phyloP scores from a whole-genome alignment of 2,329 filamentous ascomycete species.

The Fusarium buxicola region DNA sequence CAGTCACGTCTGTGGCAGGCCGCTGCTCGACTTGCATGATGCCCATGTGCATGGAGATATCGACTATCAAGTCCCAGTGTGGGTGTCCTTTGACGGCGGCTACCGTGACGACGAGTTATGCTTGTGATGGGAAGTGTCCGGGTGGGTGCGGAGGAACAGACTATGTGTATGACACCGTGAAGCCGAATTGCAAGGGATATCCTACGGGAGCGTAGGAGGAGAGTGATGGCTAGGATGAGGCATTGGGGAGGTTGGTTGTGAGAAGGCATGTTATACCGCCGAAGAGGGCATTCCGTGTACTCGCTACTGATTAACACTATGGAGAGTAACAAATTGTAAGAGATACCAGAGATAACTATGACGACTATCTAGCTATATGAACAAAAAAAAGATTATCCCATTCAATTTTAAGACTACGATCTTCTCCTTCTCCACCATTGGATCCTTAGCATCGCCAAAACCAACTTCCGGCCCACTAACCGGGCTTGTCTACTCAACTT shows the following conservation, averaged over 20 bases:
- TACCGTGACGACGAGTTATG: conserved; percentile 46
- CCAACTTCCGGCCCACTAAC: no score
- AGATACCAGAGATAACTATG: background rate
- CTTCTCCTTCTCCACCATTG: background rate
- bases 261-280: background rate
- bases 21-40: conserved; percentile 51
- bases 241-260: background rate
- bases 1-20: conserved; percentile 47
- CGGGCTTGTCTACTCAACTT: no score
- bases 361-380: no score
- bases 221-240: background rate
- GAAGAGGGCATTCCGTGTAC: no score
- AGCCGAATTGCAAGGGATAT: conserved; percentile 29
- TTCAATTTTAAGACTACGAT: no score
- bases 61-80: conserved; percentile 49
- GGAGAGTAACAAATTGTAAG: background rate
- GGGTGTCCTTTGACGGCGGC: conserved; percentile 48
- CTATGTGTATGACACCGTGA: conserved; percentile 43
- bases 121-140: conserved; percentile 42
- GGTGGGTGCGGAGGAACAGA: conserved; percentile 46
- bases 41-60: conserved; percentile 46
- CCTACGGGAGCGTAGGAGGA: background rate
- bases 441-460: background rate
- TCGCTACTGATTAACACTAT: background rate
- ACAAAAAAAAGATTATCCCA: no score